A percentile compares a stretch with the other conserved stretches of the same genome.
Conservation (phyloP, 768 basidiomycete genomes). For the Termitomyces sp. region DNA sequence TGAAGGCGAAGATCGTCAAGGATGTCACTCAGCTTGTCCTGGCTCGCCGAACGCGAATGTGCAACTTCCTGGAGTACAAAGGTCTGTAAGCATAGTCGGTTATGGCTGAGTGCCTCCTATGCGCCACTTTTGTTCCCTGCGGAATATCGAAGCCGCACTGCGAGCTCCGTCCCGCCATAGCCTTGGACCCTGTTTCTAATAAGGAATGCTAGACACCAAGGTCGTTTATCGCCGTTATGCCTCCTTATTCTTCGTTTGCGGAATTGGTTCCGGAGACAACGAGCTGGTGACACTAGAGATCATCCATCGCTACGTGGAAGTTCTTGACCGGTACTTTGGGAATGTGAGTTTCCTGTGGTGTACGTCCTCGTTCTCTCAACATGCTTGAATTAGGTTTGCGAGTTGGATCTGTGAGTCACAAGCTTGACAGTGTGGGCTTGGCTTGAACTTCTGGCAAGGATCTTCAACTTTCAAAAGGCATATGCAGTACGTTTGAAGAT, state of each 20-base stretch:
- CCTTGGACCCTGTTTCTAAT: constrained; percentile 6
- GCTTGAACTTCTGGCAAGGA: constrained; percentile 43
- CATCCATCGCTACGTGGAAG: constrained; percentile 91
- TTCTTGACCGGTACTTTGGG: constrained; percentile 88
- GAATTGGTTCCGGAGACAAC: constrained; percentile 81
- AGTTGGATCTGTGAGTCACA: constrained; percentile 81
- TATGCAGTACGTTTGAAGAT: constrained; percentile 62
- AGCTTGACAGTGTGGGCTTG: neutral
- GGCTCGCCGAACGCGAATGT: constrained; percentile 94
- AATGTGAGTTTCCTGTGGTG: constrained; percentile 57
- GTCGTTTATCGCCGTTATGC: constrained; percentile 95
- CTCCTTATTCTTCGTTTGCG: constrained; percentile 92
- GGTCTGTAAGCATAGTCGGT: constrained; percentile 44
- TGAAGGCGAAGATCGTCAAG: constrained; percentile 96
- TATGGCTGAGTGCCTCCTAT: neutral
- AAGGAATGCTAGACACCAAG: constrained; percentile 63
- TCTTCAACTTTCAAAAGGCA: constrained; percentile 99
- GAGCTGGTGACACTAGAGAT: constrained; percentile 91
- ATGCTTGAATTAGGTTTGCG: constrained; percentile 66
- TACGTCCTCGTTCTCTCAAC: constrained; percentile 5
- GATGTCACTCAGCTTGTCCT: constrained; percentile 98
- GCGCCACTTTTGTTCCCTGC: neutral
- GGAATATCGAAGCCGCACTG: neutral
- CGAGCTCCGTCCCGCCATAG: constrained; percentile 1
- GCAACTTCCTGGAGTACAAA: constrained; percentile 99